Evolutionary conservation across 1,284 basidiomycete species (phyloP).

Genomic region (Cutaneotrichosporon daszewskae): DNA sequence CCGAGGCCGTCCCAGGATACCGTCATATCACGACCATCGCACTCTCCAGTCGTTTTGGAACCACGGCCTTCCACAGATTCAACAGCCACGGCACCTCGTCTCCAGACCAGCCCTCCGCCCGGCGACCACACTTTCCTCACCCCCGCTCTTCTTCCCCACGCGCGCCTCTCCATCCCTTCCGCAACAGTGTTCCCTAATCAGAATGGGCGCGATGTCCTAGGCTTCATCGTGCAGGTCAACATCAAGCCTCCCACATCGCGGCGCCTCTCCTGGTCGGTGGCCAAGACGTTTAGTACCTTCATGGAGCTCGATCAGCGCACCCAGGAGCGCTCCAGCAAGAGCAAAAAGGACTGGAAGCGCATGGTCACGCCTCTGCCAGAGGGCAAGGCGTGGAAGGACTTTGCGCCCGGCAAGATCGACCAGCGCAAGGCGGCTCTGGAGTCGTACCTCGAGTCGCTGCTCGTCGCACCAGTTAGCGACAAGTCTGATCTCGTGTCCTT

Average conservation of each 20-base stretch:
- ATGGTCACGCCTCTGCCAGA: slow-evolving; percentile 81
- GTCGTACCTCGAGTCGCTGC: slow-evolving; percentile 77
- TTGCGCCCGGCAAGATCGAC: slow-evolving; percentile 92
- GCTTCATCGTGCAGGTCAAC: slow-evolving; percentile 42
- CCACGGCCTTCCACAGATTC: slow-evolving; percentile 12
- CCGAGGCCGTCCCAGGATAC: slow-evolving; percentile 24
- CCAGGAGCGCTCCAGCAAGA: slow-evolving; percentile 56
- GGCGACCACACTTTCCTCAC: slow-evolving; percentile 22
- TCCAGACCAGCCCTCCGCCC: slow-evolving; percentile 7
- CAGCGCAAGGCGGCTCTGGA: slow-evolving; percentile 85
- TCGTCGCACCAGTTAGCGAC: slow-evolving; percentile 75
- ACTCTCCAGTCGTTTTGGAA: slow-evolving; percentile 1
- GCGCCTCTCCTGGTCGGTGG: slow-evolving; percentile 71
- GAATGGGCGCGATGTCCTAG: slow-evolving; percentile 43
- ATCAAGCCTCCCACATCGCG: slow-evolving; percentile 40
- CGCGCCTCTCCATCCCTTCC: slow-evolving; percentile 40
- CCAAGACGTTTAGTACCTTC: slow-evolving; percentile 90
- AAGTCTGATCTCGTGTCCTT: slow-evolving; percentile 88
- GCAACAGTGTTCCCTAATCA: slow-evolving; percentile 42
- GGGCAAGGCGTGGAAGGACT: slow-evolving; percentile 89
- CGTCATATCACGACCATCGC: slow-evolving; percentile 12
- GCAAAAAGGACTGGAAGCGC: slow-evolving; percentile 61
- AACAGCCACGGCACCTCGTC: not conserved
- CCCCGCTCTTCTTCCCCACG: slow-evolving; percentile 37
- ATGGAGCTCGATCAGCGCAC: slow-evolving; percentile 65